Evolutionary conservation across 148 eudicot species (phyloP), one percentile per base, ranked within the genome.

Genomic region (Amaranthus cruentus): DNA sequence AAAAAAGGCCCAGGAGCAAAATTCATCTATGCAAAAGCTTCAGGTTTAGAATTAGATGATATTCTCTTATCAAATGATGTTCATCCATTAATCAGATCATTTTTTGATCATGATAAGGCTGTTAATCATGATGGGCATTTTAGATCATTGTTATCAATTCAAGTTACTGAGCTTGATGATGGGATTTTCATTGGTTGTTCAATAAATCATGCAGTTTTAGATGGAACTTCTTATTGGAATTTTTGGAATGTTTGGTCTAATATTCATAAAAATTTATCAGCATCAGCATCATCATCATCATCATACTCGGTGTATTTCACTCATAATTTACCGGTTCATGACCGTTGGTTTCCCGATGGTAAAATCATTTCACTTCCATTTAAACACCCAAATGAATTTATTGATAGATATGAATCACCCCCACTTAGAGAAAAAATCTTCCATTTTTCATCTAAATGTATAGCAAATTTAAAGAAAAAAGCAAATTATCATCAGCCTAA

Each of bases 141-240:
- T n/a, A 73, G 64, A 7, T 83, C 95, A 0, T 62, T 87, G 69
- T 68, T 90, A 9, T 80, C 87, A 0, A 82, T 87, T 5, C 90
- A 87, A 66, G 81, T 89, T 44, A 89, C 90, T 9, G 81, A 78
- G 62, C 76, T 78, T 12, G 49, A 50, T 3, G 81, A 72, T 50
- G 76, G 76, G 15, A 48, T 89, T 48, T 89, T 89, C 77, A 75
- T 89, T 6, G 88, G 88, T 0, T 81, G 83, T 64, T 55, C 96
- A 10, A 72, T 84, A 6, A 90, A 90, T 49, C 95, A 90, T 56
- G 77, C 74, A 9, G 80, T 84, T 8, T 78, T 63, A 7, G 91
- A 90, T 61, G 95, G 91, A 13, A 84, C 84, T 0, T 86, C 89
- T 0, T 84, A 75, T 6, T 89, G 95, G 95, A 73, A 87, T 59